Base-by-base conservation (phyloP, 345 rosid genomes). In the Xanthoceras sorbifolium region DNA sequence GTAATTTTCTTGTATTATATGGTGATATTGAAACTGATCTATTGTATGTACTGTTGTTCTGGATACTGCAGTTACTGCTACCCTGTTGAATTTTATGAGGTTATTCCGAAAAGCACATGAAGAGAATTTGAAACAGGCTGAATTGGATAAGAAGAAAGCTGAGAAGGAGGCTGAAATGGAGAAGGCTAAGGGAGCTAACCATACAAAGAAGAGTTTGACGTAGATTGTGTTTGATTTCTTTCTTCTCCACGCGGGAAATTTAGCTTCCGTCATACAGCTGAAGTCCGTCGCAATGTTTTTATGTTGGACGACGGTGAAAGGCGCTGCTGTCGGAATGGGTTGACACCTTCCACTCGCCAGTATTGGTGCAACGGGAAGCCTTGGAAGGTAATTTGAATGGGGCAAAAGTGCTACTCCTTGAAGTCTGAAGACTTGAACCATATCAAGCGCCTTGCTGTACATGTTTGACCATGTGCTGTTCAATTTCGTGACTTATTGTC, bases 91-190 rank as follows among this genome's bases (percentile, higher is more conserved):
- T 80, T 97, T 97, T 83, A 90, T 88, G 85, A 88, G 86, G 81
- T 78, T 94, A 85, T 97, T 97, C 62, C 92, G 93, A 74, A 92
- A 86, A 89, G 97, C 99, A 65, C 98, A 94, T 64, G 98, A 97
- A 75, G 99, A 97, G 83, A 97, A 94, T 74, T 10, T 84, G 75
- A 97, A 97, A 77, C 95, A 91, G 86, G 94, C 86, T 9, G 99
- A 97, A 85, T 60, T 89, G 83, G 98, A 94, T 82, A 97, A 80
- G 89, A 97, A 94, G 87, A 94, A 94, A 86, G 94, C 92, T 28
- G 90, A 86, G 18, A 92, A 96, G 77, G 99, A 96, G 82, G 97
- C 98, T 2, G 99, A 93, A 73, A 91, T 91, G 94, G 95, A 89
- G 83, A 92, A 89, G 87, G 89, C 97, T 0, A 93, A 89, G 86